Evolutionary conservation across 768 basidiomycete genomes (phyloP), one percentile per base, ranked within the genome.

Genomic region (Postia placenta): DNA sequence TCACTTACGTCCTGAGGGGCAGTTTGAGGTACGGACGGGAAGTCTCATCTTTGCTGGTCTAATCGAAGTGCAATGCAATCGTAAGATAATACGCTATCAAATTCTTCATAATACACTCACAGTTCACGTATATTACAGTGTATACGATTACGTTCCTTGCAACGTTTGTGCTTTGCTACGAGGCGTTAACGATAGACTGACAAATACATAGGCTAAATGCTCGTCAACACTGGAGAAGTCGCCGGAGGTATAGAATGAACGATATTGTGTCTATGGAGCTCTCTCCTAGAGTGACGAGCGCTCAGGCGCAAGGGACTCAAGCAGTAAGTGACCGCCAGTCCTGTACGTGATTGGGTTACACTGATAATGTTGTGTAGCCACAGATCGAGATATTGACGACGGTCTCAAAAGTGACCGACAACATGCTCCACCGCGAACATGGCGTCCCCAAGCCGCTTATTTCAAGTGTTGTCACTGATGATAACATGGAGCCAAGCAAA

Each of bases 71-170:
- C 51, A 56, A 47, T 40, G 44, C 35, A 56, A 56, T 42, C 49
- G 55, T 56, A 25, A 40, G 51, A 46, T 2, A n/a, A 25, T 38
- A 12, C 30, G 2, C 11, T 1, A 20, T 14, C 22, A 9, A 35
- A n/a, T 14, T 20, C n/a, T 26, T 33, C 5, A n/a, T n/a, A n/a
- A 19, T 30, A 11, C 6, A 40, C 12, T 33, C 37, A 15, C 17
- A 12, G 20, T 22, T 28, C 20, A 22, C 12, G n/a, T n/a, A n/a
- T n/a, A 14, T 25, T 38, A 7, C 39, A 55, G 54, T 55, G 11
- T 55, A 55, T 38, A 47, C 54, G 17, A 55, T 51, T 39, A 51
- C 54, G 15, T 48, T 55, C 43, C 47, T 55, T n/a, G 54, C 45
- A 11, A 53, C 47, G 52, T 53, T 22, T 14, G 42, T 19, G 19